Base-by-base conservation (phyloP, 169 alveolate genomes). In the Plasmodium sp. region DNA sequence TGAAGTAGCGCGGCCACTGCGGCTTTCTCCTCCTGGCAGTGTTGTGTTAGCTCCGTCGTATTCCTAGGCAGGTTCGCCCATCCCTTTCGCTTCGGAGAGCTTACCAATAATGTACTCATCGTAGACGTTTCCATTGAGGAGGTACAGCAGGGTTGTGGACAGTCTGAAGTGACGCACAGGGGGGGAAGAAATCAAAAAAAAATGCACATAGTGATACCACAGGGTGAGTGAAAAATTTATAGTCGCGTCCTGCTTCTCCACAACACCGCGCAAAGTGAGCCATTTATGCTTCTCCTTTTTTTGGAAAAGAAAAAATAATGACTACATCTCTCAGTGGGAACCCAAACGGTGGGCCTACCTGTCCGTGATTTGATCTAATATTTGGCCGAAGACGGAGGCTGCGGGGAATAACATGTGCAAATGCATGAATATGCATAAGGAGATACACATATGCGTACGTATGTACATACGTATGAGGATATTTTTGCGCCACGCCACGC, bases 321-420 rank as follows among this genome's bases (percentile, higher is more conserved):
- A 41, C 18, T 27, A 67, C 9, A 67, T 27, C 16, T 18, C 77
- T 0, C 39, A 5, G 39, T 9, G 12, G 77, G 45, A 84, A 12
- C 18, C 80, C 36, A 85, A 85, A 85, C n/a, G n/a, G 43, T 62
- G 12, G 51, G 34, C 62, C 9, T 67, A 92, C 95, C 95, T 92
- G 84, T 92, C 95, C 4, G 95, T 92, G 41, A 92, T 92, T 73
- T 92, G 95, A 82, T 92, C 95, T 73, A 92, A 81, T 67, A 92
- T 79, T 72, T 92, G 92, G 5, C 95, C 95, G 75, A 92, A 92
- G 34, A 71, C 51, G 18, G 95, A 92, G 39, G 95, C 95, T 92
- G 79, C 18, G 48, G 36, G 73, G n/a, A 39, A 77, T 33, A 58
- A 79, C 43, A 84, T 72, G 16, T 18, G 79, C 18, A 84, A 41